These are phyloP conservation scores for Pseudotsuga menziesii DNA, from an alignment of 75 land plant genomes.

Conservation along the genomic window DNA sequence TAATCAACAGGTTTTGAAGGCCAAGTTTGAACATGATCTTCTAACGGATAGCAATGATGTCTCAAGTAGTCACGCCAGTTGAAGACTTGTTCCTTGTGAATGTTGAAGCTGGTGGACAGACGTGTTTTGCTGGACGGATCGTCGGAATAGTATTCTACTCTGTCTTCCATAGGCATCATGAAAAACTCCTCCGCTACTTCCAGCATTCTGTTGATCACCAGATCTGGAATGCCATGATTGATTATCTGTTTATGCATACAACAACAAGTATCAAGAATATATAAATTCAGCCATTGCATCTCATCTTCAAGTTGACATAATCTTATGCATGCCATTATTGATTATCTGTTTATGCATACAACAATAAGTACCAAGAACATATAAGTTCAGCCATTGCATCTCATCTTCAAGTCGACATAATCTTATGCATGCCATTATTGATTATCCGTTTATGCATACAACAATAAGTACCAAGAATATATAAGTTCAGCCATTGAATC, in stretches of 20 bases:
- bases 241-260: constrained; percentile 21
- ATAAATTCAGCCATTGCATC: not conserved
- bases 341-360: too few species aligned
- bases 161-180: constrained; percentile 28
- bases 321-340: constrained; percentile 17
- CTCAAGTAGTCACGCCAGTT: constrained; percentile 27
- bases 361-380: too few species aligned
- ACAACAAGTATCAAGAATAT: not conserved
- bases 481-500: not conserved
- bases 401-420: too few species aligned
- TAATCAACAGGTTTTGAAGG: constrained; percentile 24
- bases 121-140: constrained; percentile 13
- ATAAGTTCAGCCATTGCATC: too few species aligned
- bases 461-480: not conserved
- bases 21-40: constrained; percentile 25
- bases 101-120: constrained; percentile 17
- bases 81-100: constrained; percentile 1
- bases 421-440: constrained; percentile 41
- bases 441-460: constrained; percentile 20
- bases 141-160: constrained; percentile 9
- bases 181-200: constrained; percentile 19
- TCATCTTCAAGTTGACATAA: too few species aligned
- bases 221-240: constrained; percentile 34
- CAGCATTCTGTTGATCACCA: constrained; percentile 16
- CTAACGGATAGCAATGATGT: constrained; percentile 24